Evolutionary conservation across 371 early-diverging fungal genomes (phyloP), one percentile per base, ranked within the genome.

Genomic region (Paraphysoderma sedebokerense): DNA sequence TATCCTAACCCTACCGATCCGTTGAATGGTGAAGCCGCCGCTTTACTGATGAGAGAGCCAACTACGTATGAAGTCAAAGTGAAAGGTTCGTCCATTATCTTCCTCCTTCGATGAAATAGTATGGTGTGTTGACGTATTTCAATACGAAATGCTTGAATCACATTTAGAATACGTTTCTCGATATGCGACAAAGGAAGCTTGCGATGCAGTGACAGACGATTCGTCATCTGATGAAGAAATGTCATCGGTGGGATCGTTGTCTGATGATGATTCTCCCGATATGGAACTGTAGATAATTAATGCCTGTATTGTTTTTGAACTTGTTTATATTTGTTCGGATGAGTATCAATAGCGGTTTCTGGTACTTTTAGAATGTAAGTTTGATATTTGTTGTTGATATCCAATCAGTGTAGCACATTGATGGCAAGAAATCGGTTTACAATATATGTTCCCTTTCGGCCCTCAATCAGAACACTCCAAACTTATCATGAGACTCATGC

Each of bases 1-100:
- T 98, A 99, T 60, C 98, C 99, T 33, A 99, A 99, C 59, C 92
- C 98, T 19, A 90, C 92, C 5, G 99, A 99, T 65, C 99, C 99
- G n/a, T 68, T 99, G 50, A 98, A 98, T 60, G 92, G 97, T 45
- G 98, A 99, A 62, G 99, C 99, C 1, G 99, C 98, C 3, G 88
- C 93, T 31, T 58, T 98, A 53, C 67, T 92, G 63, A 87, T 98
- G 87, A 76, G 96, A 17, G 97, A 96, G 48, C 79, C 89, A 6
- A 54, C 77, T 1, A 77, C 80, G 31, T 99, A 98, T 62, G 93
- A 98, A 52, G 45, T 49, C n/a, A 89, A 85, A 70, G 97, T 93
- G 26, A 87, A 83, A 74, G 95, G 87, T 82, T 67, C 46, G 35
- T 26, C 17, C 12, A 7, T 44, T 32, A 3, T 11, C 20, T 47